Evolutionary conservation across 2,329 filamentous ascomycete genomes (phyloP).

Genomic region (Westerdykella aurantiaca): DNA sequence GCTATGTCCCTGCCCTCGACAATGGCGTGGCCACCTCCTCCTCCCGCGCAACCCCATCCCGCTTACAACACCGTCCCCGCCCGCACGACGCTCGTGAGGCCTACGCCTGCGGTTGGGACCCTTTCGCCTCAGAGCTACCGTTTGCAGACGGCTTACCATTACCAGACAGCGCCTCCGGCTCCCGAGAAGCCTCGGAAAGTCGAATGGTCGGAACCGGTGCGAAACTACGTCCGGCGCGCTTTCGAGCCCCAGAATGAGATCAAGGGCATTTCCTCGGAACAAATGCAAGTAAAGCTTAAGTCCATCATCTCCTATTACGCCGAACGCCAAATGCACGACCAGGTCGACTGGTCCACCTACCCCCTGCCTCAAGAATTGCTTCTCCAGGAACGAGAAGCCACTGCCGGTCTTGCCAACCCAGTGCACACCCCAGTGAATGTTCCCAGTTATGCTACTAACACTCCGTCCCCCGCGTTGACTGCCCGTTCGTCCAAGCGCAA

Average conservation of each 20-base stretch:
- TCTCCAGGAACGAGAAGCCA: slow-evolving; percentile 51
- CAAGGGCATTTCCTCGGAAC: slow-evolving; percentile 44
- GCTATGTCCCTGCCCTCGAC: slow-evolving; percentile 28
- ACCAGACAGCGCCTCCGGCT: slow-evolving; percentile 9
- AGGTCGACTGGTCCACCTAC: slow-evolving; percentile 75
- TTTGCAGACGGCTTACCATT: neutral
- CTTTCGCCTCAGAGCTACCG: neutral
- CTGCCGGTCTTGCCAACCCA: slow-evolving; percentile 16
- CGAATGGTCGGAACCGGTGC: slow-evolving; percentile 76
- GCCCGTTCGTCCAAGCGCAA: slow-evolving; percentile 60
- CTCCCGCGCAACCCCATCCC: slow-evolving; percentile 26
- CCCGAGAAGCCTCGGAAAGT: slow-evolving; percentile 52
- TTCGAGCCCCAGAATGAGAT: slow-evolving; percentile 66
- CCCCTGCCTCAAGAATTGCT: slow-evolving; percentile 83
- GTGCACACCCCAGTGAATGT: slow-evolving; percentile 4
- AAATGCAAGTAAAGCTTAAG: slow-evolving; percentile 82
- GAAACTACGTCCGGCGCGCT: slow-evolving; percentile 81
- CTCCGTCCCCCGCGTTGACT: slow-evolving; percentile 9
- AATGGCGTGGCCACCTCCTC: slow-evolving; percentile 19
- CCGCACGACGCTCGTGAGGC: slow-evolving; percentile 33
- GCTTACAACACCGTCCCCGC: slow-evolving; percentile 45
- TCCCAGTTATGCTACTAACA: slow-evolving; percentile 33
- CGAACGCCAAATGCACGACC: slow-evolving; percentile 63
- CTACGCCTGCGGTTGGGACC: slow-evolving; percentile 1
- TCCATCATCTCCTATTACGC: slow-evolving; percentile 77